Base-by-base conservation (phyloP, 2,329 filamentous ascomycete species). In the Blastomyces silverae region DNA sequence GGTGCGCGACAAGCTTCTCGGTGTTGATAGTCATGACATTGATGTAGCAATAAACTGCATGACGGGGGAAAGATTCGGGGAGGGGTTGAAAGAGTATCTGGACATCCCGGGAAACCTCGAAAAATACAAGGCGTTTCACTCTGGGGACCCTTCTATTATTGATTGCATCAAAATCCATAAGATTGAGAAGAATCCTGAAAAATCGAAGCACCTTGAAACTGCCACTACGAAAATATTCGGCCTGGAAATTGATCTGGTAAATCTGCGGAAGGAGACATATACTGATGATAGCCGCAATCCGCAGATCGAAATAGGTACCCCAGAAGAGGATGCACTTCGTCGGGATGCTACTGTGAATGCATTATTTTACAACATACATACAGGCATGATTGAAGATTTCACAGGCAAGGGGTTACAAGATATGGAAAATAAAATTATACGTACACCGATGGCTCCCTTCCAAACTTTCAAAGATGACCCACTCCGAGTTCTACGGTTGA, bases 401-500 rank as follows among this genome's bases (percentile, higher is more conserved):
- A 95, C 91, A 0, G 84, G 84, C 8, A 78, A 76, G 50, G 93
- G 94, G 0, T 79, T 95, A 46, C 73, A 83, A 8, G 93, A 97
- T 73, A 86, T 97, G 85, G 75, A 82, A 44, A 79, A 81, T 1
- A 84, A 85, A 66, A 79, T 92, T 61, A 92, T 99, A 68, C 84
- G 89, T 63, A 97, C 94, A 2, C 93, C 93, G 0, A 78, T 97
- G 53, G 89, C 92, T 62, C 92, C 93, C 31, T 87, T 90, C 62
- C 89, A 96, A 74, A 99, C 93, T 0, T 97, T 99, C 78, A 91
- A 88, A 75, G 93, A 97, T 73, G 93, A 97, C 72, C 94, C 94
- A 15, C 80, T 99, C 31, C 85, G 94, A 22, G 89, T 97, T 3
- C 79, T 97, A 66, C 86, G 93, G 59, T 81, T 97, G 62, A 89